Percentiles rank a stretch among this genome's conserved stretches.
phyloP scores from a whole-genome alignment of 352 stramenopile species.

The Saprolegnia diclina region DNA sequence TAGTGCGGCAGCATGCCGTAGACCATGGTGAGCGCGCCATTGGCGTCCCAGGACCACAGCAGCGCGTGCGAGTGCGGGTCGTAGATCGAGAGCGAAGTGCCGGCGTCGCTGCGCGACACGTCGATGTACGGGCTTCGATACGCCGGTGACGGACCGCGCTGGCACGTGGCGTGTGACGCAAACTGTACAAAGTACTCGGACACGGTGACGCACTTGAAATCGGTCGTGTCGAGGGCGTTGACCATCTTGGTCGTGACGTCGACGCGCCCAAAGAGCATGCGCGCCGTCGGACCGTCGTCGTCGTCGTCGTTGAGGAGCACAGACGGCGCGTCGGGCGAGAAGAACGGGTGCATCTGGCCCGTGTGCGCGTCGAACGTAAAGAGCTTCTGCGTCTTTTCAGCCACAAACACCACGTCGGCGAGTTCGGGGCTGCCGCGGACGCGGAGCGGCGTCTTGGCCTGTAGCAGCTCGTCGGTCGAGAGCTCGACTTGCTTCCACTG shows the following conservation, averaged over 20 bases:
- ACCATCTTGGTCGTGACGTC: slow-evolving; percentile 67
- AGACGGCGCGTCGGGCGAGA: slow-evolving; percentile 24
- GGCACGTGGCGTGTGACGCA: slow-evolving; percentile 44
- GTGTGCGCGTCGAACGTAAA: slow-evolving; percentile 62
- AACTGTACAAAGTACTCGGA: slow-evolving; percentile 83
- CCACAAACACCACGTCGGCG: slow-evolving; percentile 65
- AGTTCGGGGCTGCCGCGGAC: slow-evolving; percentile 35
- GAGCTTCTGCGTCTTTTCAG: slow-evolving; percentile 67
- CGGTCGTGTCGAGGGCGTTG: slow-evolving; percentile 50
- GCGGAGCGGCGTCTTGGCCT: slow-evolving; percentile 61
- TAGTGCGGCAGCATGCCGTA: slow-evolving; percentile 20
- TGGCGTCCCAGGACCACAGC: slow-evolving; percentile 46
- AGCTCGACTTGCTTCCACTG: slow-evolving; percentile 65
- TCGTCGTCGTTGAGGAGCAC: neutral
- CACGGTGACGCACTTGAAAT: slow-evolving; percentile 67
- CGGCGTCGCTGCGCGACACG: slow-evolving; percentile 35
- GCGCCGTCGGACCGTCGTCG: slow-evolving; percentile 20
- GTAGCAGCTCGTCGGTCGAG: slow-evolving; percentile 71
- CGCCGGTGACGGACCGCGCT: slow-evolving; percentile 31
- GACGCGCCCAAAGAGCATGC: slow-evolving; percentile 65
- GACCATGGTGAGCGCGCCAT: slow-evolving; percentile 25
- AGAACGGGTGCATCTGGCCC: slow-evolving; percentile 45
- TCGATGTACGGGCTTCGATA: slow-evolving; percentile 60
- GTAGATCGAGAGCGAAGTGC: slow-evolving; percentile 62
- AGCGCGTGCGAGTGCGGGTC: slow-evolving; percentile 64